Evolutionary conservation across 371 early-diverging fungal species (phyloP).

Genomic region (Nematocida ironsii): DNA sequence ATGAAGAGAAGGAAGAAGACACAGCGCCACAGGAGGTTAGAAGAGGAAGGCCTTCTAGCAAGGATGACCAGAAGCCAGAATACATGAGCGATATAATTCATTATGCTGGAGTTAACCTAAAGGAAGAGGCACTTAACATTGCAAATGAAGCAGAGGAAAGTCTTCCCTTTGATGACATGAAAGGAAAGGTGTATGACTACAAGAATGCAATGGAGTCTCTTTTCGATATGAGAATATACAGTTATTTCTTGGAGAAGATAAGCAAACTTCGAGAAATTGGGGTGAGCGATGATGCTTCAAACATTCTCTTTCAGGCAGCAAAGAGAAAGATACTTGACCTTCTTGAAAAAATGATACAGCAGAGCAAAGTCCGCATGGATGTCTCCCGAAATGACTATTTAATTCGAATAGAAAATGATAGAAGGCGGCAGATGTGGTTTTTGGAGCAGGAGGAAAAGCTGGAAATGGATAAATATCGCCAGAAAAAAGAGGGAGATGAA

Average conservation of each 20-base stretch:
- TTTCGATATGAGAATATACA: conserved; percentile 65
- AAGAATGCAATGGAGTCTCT: conserved; percentile 57
- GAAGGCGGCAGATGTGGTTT: conserved; percentile 70
- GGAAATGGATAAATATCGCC: conserved; percentile 66
- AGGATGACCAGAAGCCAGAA: conserved; percentile 70
- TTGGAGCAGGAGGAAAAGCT: conserved; percentile 70
- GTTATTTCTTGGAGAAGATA: conserved; percentile 64
- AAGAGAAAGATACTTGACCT: conserved; percentile 68
- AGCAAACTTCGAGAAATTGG: conserved; percentile 58
- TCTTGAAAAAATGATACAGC: conserved; percentile 67
- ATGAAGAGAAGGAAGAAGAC: conserved; percentile 24
- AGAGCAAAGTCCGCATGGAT: conserved; percentile 67
- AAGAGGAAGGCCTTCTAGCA: conserved; percentile 35
- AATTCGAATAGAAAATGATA: conserved; percentile 69
- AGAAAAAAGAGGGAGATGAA: conserved; percentile 66
- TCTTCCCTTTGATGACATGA: conserved; percentile 61
- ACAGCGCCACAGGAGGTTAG: conserved; percentile 2
- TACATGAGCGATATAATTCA: conserved; percentile 70
- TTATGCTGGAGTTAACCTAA: conserved; percentile 70
- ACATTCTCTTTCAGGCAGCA: conserved; percentile 65
- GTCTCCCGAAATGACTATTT: conserved; percentile 46
- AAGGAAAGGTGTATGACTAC: conserved; percentile 57
- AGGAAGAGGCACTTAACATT: conserved; percentile 69
- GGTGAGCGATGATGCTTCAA: conserved; percentile 60
- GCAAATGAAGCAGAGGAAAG: conserved; percentile 50